Conservation (phyloP, 2,329 filamentous ascomycete species). For the Fusarium kyushuense region DNA sequence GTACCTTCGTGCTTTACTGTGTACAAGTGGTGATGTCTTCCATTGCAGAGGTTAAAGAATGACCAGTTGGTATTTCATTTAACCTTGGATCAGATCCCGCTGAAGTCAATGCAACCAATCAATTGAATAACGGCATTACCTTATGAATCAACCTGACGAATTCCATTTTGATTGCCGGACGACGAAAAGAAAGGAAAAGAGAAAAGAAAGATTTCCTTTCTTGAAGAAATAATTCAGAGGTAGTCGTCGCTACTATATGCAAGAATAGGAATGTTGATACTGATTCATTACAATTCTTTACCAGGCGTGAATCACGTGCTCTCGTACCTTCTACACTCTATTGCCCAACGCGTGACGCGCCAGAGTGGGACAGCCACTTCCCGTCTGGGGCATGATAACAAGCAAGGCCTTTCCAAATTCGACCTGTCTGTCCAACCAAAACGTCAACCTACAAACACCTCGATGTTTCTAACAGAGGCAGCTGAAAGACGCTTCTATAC, state of each 20-base stretch:
- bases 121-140: background rate
- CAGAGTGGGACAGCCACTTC: constrained; percentile 33
- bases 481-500: constrained; percentile 42
- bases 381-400: constrained; percentile 43
- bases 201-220: too few relatives aligned
- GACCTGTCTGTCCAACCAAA: constrained; percentile 17
- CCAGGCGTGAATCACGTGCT: constrained; percentile 43
- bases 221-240: too few relatives aligned
- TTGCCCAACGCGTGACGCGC: constrained; percentile 52
- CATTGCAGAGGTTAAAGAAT: background rate
- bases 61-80: too few relatives aligned
- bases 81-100: background rate
- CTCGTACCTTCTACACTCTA: constrained; percentile 50
- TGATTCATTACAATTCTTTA: constrained; percentile 27
- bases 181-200: too few relatives aligned
- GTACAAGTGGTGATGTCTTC: background rate
- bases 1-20: background rate
- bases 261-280: background rate
- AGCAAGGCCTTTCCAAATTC: constrained; percentile 28
- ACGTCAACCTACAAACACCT: constrained; percentile 22
- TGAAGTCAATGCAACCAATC: background rate
- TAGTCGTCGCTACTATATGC: background rate
- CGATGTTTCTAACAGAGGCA: constrained; percentile 44
- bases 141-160: too few relatives aligned
- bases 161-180: too few relatives aligned